Evolutionary conservation across 2,329 filamentous ascomycete species (phyloP).

Genomic region (Myrmaecium sp.): DNA sequence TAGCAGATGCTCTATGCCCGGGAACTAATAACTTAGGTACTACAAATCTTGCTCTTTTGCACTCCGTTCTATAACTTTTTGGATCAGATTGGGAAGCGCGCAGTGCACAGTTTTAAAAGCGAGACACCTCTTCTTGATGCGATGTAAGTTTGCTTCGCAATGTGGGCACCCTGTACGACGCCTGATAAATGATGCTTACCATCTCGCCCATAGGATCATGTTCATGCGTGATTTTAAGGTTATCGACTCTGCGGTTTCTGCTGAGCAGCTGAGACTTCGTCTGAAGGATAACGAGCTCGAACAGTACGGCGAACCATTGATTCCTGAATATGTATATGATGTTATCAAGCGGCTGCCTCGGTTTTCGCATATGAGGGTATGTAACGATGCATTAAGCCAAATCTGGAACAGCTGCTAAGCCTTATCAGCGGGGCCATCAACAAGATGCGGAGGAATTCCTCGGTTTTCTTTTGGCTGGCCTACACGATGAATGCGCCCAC

Average conservation of each 20-base stretch:
- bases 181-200: slow-evolving; percentile 6
- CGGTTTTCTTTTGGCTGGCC: slow-evolving; percentile 76
- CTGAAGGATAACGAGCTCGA: slow-evolving; percentile 75
- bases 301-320: slow-evolving; percentile 79
- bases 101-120: slow-evolving; percentile 83
- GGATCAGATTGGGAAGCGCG: slow-evolving; percentile 68
- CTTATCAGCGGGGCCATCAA: slow-evolving; percentile 64
- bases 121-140: slow-evolving; percentile 87
- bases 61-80: slow-evolving; percentile 89
- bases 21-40: slow-evolving; percentile 44
- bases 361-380: slow-evolving; percentile 81
- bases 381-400: slow-evolving; percentile 14
- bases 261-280: slow-evolving; percentile 54
- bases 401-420: slow-evolving; percentile 10
- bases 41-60: slow-evolving; percentile 91
- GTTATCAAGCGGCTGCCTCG: slow-evolving; percentile 73
- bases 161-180: slow-evolving; percentile 2
- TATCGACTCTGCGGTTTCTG: slow-evolving; percentile 59
- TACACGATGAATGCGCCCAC: slow-evolving; percentile 80
- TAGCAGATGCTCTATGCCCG: slow-evolving; percentile 1
- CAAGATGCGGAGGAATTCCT: slow-evolving; percentile 97
- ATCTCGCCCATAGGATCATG: no score
- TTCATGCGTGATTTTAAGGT: slow-evolving; percentile 86
- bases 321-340: slow-evolving; percentile 88
- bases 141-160: slow-evolving; percentile 44